Evolutionary conservation across 2,329 filamentous ascomycete species (phyloP).

Genomic region (Fusarium sp.): DNA sequence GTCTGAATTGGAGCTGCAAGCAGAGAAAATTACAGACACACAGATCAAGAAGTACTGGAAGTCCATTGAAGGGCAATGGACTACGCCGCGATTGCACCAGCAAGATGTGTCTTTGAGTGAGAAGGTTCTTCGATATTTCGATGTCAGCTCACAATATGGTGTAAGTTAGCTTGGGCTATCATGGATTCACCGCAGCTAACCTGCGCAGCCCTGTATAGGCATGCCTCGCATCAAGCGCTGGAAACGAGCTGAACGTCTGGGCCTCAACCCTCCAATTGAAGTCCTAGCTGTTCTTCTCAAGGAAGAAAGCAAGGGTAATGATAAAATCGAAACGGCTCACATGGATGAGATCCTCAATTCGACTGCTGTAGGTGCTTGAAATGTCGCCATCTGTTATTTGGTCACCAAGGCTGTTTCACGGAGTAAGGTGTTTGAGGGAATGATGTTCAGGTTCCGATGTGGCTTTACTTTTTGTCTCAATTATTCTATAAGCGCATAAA

Average conservation of each 20-base stretch:
- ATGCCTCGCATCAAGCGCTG: conserved; percentile 84
- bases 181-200: not conserved
- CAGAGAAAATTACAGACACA: conserved; percentile 70
- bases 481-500: conserved; percentile 21
- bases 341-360: conserved; percentile 74
- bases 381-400: not conserved
- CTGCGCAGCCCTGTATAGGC: conserved; percentile 78
- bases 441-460: conserved; percentile 22
- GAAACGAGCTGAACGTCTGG: conserved; percentile 84
- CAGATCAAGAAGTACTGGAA: conserved; percentile 84
- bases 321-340: conserved; percentile 71
- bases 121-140: conserved; percentile 91
- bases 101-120: conserved; percentile 75
- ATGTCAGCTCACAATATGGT: conserved; percentile 90
- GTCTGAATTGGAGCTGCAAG: conserved; percentile 63
- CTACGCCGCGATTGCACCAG: conserved; percentile 80
- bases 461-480: conserved; percentile 28
- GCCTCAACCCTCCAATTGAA: conserved; percentile 87
- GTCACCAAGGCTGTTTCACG: conserved; percentile 16
- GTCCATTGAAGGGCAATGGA: conserved; percentile 72
- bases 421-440: conserved; percentile 37
- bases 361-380: conserved; percentile 52
- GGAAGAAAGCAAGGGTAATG: conserved; percentile 67
- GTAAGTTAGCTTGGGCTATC: conserved; percentile 66
- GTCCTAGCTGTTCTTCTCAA: conserved; percentile 85